Evolutionary conservation across 345 rosid species (phyloP), one percentile per base, ranked within the genome.

Genomic region (Acer campestre): DNA sequence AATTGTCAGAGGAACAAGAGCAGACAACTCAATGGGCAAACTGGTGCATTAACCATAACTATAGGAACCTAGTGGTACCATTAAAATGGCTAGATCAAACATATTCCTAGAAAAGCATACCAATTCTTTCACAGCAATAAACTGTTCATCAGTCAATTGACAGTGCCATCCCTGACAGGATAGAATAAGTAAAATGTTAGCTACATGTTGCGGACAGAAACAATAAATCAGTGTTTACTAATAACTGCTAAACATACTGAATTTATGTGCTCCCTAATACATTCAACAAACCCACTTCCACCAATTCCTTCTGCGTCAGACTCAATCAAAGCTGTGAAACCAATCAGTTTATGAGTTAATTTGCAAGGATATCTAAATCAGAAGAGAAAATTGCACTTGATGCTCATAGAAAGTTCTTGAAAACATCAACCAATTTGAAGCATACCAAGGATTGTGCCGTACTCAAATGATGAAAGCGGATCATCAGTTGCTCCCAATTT

Each of bases 231-330:
- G 66, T 61, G 48, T 53, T 75, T 62, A 66, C 55, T 56, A 67
- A 80, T 78, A 62, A 78, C 75, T 69, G 77, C 68, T 64, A 70
- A 16, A 74, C 91, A 53, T 89, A 94, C 99, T 27, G 95, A 88
- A 84, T 92, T 87, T 77, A 94, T 89, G 86, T 97, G 98, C 89
- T 97, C 99, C 77, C 98, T 87, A 82, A 94, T 94, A 85, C 99
- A 97, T 84, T 94, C 98, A 59, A 94, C 89, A 87, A 94, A 97
- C 53, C 99, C 98, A 82, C 99, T 94, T 74, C 98, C 99, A 87
- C 99, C 99, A 87, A 97, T 97, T 42, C 99, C 99, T 89, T 97
- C 99, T 12, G 98, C 98, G 67, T 97, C 99, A 79, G 98, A 97
- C 88, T 97, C 99, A 23, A 97, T 97, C 85, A 97, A 86, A 51